Evolutionary conservation across 2,329 filamentous ascomycete species (phyloP).

Genomic region (Colletotrichum siamense): DNA sequence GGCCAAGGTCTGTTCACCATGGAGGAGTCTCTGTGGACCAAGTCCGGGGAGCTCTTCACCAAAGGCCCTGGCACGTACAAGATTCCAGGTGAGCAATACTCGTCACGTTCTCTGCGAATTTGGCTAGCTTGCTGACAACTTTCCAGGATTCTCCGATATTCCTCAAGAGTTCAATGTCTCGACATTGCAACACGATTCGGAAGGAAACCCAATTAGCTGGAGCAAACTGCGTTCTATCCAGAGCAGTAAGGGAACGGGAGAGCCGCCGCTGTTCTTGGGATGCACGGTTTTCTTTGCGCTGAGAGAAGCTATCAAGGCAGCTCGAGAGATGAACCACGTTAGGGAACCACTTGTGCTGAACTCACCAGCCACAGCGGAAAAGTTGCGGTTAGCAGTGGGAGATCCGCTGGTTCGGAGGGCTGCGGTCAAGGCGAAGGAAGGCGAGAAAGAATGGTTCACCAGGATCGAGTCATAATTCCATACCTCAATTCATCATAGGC

Average conservation of each 20-base stretch:
- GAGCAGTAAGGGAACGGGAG: background rate
- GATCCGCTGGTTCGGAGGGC: background rate
- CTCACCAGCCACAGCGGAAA: background rate
- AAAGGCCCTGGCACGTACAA: background rate
- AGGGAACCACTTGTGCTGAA: background rate
- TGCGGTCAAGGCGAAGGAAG: background rate
- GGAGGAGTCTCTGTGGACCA: background rate
- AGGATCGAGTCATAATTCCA: background rate
- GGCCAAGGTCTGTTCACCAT: background rate
- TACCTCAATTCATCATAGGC: background rate
- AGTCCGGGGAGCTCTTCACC: background rate
- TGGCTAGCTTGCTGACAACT: background rate
- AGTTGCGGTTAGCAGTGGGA: background rate
- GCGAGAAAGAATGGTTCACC: background rate
- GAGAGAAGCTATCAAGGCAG: background rate
- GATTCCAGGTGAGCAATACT: background rate
- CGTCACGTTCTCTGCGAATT: background rate
- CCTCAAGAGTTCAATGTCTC: background rate
- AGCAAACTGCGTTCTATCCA: background rate
- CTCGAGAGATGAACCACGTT: background rate
- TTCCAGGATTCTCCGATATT: background rate
- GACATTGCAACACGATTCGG: background rate
- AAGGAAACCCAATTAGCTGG: background rate
- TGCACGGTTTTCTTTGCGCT: background rate
- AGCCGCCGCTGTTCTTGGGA: background rate